Base-by-base conservation (phyloP, 176 grass and related monocot species). In the Eragrostis curvula region DNA sequence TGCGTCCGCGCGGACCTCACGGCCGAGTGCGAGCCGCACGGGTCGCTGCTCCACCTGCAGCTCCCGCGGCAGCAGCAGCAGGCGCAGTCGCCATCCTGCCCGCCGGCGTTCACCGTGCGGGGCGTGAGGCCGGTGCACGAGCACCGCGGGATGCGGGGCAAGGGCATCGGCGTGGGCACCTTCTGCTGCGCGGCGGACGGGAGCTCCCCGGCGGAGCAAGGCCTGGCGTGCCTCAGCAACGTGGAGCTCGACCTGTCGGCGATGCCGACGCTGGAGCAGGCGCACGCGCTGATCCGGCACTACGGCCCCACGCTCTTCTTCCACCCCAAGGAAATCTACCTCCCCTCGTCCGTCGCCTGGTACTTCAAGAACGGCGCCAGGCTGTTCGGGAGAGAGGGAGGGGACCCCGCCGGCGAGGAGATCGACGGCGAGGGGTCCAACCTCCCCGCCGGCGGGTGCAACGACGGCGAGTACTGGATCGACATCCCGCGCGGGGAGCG, bases 301-400 rank as follows among this genome's bases (percentile, higher is more conserved):
- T 98, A 98, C 83, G 96, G 96, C 6, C 96, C 92, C 43, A 89
- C 86, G 23, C 46, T 98, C 8, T 91, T 80, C 89, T 98, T 95
- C 79, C 92, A 98, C 80, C 96, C 96, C 1, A 93, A 88, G 21
- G 96, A 98, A 70, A 43, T 52, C 23, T 98, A 89, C 88, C 89
- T 98, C 78, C 92, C 96, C 62, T 98, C 96, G n/a, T 98, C 96
- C 39, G 88, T 98, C 64, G 66, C 92, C n/a, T 98, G 96, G 96
- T 98, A 85, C 78, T 98, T 98, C 47, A 71, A 98, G 77, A 95
- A 88, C 82, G 96, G 96, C 0, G 96, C 92, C 53, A 7, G 49
- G 72, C 46, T 95, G 66, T 89, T 84, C 82, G 85, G 9, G 88
- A 89, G 70, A 59, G 90, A n/a, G n/a, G n/a, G 71, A 0, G 73